phyloP scores from a whole-genome alignment of 768 basidiomycete species.

The Lyophyllum semitale region DNA sequence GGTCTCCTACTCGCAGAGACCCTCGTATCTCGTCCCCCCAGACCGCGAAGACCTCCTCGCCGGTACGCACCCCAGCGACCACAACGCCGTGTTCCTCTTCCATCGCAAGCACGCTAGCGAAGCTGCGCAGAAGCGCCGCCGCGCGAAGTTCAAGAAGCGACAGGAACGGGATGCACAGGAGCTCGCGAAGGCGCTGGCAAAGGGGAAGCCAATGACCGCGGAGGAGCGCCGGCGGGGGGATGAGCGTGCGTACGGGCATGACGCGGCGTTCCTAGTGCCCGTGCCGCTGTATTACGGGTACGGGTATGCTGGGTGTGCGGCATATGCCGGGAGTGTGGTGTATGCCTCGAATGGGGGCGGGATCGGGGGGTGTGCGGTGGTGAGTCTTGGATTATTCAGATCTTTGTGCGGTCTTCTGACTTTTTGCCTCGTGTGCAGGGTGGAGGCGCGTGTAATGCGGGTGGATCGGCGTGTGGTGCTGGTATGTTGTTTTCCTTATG shows the following conservation, averaged over 20 bases:
- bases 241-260: conserved; percentile 15
- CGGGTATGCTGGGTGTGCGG: conserved; percentile 1
- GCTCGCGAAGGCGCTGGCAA: conserved; percentile 15
- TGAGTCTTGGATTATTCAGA: conserved; percentile 8
- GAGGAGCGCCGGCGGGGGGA: conserved; percentile 10
- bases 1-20: conserved; percentile 11
- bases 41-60: conserved; percentile 34
- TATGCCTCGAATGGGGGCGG: conserved; percentile 19
- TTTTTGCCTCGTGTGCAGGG: not conserved
- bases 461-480: not conserved
- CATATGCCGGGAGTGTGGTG: conserved; percentile 6
- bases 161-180: conserved; percentile 23
- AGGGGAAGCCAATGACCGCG: conserved; percentile 4
- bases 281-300: conserved; percentile 28
- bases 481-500: not conserved
- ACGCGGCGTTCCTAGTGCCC: conserved; percentile 38
- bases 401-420: not conserved
- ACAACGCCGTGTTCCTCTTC: conserved; percentile 40
- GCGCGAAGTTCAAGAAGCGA: conserved; percentile 22
- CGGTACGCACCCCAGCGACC: conserved; percentile 54
- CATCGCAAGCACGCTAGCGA: conserved; percentile 16
- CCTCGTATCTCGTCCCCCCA: conserved; percentile 31
- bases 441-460: not conserved
- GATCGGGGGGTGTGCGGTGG: conserved; percentile 27
- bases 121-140: not conserved